Evolutionary conservation across 441 rosid genomes (phyloP).

Genomic region (Mallotus japonicus): DNA sequence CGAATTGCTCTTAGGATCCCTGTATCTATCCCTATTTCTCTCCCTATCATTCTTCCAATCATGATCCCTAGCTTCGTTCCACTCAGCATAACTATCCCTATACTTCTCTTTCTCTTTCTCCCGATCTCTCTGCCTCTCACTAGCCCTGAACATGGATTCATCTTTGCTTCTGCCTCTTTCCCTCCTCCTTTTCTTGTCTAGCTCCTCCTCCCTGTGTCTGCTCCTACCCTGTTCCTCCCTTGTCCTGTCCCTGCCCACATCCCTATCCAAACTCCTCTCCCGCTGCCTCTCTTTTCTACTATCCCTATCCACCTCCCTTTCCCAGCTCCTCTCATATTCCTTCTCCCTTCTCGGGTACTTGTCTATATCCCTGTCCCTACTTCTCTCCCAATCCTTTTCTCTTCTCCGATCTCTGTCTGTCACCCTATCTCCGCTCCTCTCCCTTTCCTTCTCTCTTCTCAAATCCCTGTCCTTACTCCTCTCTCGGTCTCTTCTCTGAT

Average conservation of each 20-base stretch:
- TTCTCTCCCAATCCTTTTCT: slow-evolving; percentile 39
- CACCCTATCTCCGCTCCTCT: slow-evolving; percentile 34
- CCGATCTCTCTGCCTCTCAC: slow-evolving; percentile 30
- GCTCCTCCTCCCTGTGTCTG: slow-evolving; percentile 35
- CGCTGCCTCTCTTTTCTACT: slow-evolving; percentile 41
- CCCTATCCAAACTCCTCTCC: slow-evolving; percentile 39
- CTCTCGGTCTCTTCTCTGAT: slow-evolving; percentile 42
- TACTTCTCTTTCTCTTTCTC: slow-evolving; percentile 33
- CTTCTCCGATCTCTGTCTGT: slow-evolving; percentile 30
- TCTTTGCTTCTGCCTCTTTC: slow-evolving; percentile 42
- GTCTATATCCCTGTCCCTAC: slow-evolving; percentile 35
- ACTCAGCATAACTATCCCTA: slow-evolving; percentile 32
- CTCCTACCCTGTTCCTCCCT: slow-evolving; percentile 51
- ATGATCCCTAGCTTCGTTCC: slow-evolving; percentile 37
- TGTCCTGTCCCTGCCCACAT: slow-evolving; percentile 33
- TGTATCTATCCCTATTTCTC: slow-evolving; percentile 38
- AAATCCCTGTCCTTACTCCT: slow-evolving; percentile 49
- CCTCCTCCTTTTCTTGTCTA: slow-evolving; percentile 35
- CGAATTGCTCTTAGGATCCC: slow-evolving; percentile 36
- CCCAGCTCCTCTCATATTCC: slow-evolving; percentile 40
- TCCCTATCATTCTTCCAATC: slow-evolving; percentile 41
- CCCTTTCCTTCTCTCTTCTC: slow-evolving; percentile 24
- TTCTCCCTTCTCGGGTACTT: slow-evolving; percentile 25
- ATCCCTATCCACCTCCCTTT: slow-evolving; percentile 37
- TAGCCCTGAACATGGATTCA: slow-evolving; percentile 29